Percentiles rank a stretch among this genome's conserved stretches.
phyloP scores from a whole-genome alignment of 2,329 filamentous ascomycete species.

The Microsporum canis region DNA sequence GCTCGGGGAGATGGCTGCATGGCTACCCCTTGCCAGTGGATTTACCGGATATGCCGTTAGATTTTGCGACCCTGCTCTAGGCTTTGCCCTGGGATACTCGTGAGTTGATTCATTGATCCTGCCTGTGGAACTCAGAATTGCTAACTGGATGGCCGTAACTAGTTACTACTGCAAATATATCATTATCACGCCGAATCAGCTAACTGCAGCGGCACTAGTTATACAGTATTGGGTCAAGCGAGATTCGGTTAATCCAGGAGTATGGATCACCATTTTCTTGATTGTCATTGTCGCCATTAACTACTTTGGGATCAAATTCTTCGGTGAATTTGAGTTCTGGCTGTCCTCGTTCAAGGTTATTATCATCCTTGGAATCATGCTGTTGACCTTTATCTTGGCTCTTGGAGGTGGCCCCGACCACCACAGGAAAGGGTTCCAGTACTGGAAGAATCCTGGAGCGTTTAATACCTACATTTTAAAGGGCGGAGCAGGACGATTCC shows the following conservation, averaged over 20 bases:
- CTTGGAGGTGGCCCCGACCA: slow-evolving; percentile 54
- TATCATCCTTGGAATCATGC: slow-evolving; percentile 54
- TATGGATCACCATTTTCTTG: slow-evolving; percentile 65
- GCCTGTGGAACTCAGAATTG: background rate
- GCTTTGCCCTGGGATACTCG: slow-evolving; percentile 38
- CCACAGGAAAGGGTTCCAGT: slow-evolving; percentile 53
- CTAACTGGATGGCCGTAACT: slow-evolving; percentile 33
- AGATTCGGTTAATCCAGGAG: slow-evolving; percentile 60
- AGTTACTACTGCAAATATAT: slow-evolving; percentile 63
- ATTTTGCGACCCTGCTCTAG: slow-evolving; percentile 39
- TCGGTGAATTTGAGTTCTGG: slow-evolving; percentile 56
- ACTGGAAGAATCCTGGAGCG: slow-evolving; percentile 53
- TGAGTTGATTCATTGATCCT: slow-evolving; percentile 29
- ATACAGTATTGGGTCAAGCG: slow-evolving; percentile 64
- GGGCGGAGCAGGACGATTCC: slow-evolving; percentile 43
- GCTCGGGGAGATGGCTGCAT: slow-evolving; percentile 40
- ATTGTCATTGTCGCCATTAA: slow-evolving; percentile 54
- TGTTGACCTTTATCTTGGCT: slow-evolving; percentile 53
- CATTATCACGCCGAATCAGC: slow-evolving; percentile 73
- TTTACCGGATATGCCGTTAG: slow-evolving; percentile 36
- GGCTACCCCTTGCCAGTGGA: slow-evolving; percentile 40
- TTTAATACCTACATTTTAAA: slow-evolving; percentile 40
- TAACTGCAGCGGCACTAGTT: slow-evolving; percentile 68
- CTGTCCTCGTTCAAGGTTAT: slow-evolving; percentile 56
- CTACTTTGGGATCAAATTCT: slow-evolving; percentile 58